Base-by-base conservation (phyloP, 805 yeast genomes). In the Barnettozyma californica region DNA sequence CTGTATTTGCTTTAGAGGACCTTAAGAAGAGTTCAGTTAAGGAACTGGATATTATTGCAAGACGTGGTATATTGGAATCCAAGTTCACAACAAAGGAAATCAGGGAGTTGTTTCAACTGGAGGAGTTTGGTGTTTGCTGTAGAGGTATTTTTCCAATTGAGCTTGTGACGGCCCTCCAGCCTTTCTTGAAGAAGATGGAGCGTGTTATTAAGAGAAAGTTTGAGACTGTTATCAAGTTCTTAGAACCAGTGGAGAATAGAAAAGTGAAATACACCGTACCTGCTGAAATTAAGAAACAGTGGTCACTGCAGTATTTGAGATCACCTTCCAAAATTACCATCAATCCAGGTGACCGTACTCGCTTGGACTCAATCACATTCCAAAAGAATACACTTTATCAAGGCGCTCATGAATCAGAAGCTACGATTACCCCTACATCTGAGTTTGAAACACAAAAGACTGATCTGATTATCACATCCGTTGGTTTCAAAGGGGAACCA, bases 41-140 rank as follows among this genome's bases (percentile, higher is more conserved):
- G 51, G 71, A 74, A 6, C 87, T 94, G 14, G 76, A 77, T 42
- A 77, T 94, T 19, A 83, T 87, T 42, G 99, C 91, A 2, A 77
- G 99, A 57, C 75, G 97, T 61, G 97, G 97, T 3, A 70, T 89
- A 20, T 64, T 83, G 41, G 91, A 90, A 55, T 81, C 94, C 40
- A 94, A 96, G 23, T 94, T 91, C 64, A 85, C 97, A 3, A 92
- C 87, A 56, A 92, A 90, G 62, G 99, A 94, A 65, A 74, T 92
- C 21, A 75, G 97, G 61, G 98, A 94, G 61, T 68, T 92, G 34
- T 69, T 91, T 60, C 85, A 82, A 46, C 65, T 89, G 47, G 73
- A 68, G 47, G 66, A 70, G 27, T 68, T 69, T 36, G 81, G 81
- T 0, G 71, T 72, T 16, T 66, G 62, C 11, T 77, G 84, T 48